Base-by-base conservation (phyloP, 257 asterid genomes). In the Solanum appendiculatum region DNA sequence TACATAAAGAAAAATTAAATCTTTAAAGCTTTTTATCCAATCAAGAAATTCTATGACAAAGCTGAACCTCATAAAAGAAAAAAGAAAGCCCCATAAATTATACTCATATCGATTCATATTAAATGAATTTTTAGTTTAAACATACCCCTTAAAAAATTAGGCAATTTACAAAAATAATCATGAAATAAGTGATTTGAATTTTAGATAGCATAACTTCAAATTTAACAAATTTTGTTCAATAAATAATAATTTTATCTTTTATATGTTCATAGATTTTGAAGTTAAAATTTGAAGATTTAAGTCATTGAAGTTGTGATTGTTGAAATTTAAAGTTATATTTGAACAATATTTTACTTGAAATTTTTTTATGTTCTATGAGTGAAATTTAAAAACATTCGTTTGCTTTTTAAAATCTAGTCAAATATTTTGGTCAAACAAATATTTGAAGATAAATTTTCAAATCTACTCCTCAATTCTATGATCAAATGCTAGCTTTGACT, bases 21-120 rank as follows among this genome's bases (percentile, higher is more conserved):
- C 63, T 37, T 37, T 39, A 56, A 25, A 23, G 20, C 84, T 89
- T 88, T 87, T 84, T 87, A 54, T 87, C 66, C 82, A 86, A 73
- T 85, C 91, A 87, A 90, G 82, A 91, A 90, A 86, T 82, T 89
- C 85, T 37, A 48, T 15, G 29, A 56, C 68, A 81, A 81, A 80
- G 68, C 42, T 81, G 68, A 48, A 10, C 29, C n/a, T 16, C 42
- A 25, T 36, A 56, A 60, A 70, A 70, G 51, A 85, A 80, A 73
- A 86, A 87, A 48, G 25, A 29, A 37, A 58, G 37, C 25, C 21
- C 78, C 14, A 33, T 69, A 69, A 12, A 13, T 27, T 64, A 64
- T 27, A 64, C 36, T 25, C 20, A 1, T 2, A n/a, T n/a, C 7
- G 4, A 12, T 27, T 64, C 36, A 64, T 64, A 64, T 64, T 27